A percentile compares a stretch with the other conserved stretches of the same genome.
Evolutionary conservation across 1,139 yeast genomes (phyloP).

Genomic region (Pichia kudriavzevii): DNA sequence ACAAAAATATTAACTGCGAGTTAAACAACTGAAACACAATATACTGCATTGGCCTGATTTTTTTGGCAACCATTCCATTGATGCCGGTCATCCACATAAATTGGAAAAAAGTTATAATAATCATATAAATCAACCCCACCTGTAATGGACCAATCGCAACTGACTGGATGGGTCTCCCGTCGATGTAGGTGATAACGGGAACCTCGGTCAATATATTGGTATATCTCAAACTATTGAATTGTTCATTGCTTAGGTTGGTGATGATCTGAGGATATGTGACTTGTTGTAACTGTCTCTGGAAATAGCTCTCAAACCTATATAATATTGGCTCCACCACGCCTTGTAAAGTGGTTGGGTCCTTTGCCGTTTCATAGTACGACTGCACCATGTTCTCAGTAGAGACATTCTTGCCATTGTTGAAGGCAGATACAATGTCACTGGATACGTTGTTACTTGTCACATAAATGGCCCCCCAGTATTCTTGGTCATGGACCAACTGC

Average conservation of each 20-base stretch:
- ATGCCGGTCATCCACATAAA: conserved; percentile 42
- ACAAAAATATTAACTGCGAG: conserved; percentile 37
- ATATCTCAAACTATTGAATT: conserved; percentile 18
- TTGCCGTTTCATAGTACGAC: conserved; percentile 43
- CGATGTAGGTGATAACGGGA: conserved; percentile 34
- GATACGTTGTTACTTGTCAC: conserved; percentile 32
- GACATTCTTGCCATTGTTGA: conserved; percentile 25
- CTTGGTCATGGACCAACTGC: conserved; percentile 37
- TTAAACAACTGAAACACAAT: conserved; percentile 34
- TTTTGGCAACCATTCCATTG: conserved; percentile 36
- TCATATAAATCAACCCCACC: conserved; percentile 68
- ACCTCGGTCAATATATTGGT: conserved; percentile 29
- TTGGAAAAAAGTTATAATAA: conserved; percentile 54
- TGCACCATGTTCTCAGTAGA: conserved; percentile 29
- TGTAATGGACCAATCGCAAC: conserved; percentile 56
- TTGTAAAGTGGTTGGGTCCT: conserved; percentile 41
- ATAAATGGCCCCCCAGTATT: conserved; percentile 49
- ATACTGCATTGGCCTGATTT: conserved; percentile 33
- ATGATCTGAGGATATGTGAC: conserved; percentile 27
- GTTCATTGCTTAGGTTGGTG: conserved; percentile 21
- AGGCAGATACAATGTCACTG: conserved; percentile 27
- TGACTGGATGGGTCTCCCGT: conserved; percentile 50
- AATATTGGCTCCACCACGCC: conserved; percentile 37
- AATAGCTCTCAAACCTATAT: conserved; percentile 20
- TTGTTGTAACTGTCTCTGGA: conserved; percentile 21